These are phyloP conservation scores for Ilyonectria mors-panacis DNA, from an alignment of 2,329 filamentous ascomycete genomes.

Conservation along the genomic window DNA sequence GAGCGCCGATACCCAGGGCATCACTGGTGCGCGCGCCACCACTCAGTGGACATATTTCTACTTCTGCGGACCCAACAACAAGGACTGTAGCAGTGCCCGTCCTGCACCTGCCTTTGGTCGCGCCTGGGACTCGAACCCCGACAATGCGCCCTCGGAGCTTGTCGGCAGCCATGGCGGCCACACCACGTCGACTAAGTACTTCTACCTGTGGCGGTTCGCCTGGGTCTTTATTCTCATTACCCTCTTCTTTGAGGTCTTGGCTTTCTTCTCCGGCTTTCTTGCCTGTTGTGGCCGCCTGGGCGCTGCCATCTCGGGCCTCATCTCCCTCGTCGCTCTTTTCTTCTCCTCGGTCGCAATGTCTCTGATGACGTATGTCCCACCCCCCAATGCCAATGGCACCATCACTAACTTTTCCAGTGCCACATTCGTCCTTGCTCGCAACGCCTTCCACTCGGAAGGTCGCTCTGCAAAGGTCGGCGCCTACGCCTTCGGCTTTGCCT, in stretches of 20 bases:
- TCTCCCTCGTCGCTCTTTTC: conserved; percentile 73
- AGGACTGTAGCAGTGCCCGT: conserved; percentile 74
- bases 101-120: conserved; percentile 80
- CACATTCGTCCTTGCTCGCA: conserved; percentile 77
- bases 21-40: conserved; percentile 75
- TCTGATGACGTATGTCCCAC: conserved; percentile 79
- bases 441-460: conserved; percentile 72
- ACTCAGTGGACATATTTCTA: conserved; percentile 95
- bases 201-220: conserved; percentile 90
- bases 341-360: conserved; percentile 77
- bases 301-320: conserved; percentile 74
- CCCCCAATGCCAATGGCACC: conserved; percentile 10
- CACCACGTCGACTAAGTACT: conserved; percentile 76
- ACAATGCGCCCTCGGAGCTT: conserved; percentile 61
- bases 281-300: conserved; percentile 81
- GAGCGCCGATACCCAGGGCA: conserved; percentile 80
- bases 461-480: conserved; percentile 73
- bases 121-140: conserved; percentile 71
- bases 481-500: conserved; percentile 83
- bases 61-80: conserved; percentile 77
- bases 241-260: conserved; percentile 81
- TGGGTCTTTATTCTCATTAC: conserved; percentile 93
- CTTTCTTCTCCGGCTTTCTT: conserved; percentile 78
- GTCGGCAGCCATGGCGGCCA: conserved; percentile 65
- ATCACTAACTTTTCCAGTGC: conserved; percentile 55